Evolutionary conservation across 257 asterid species (phyloP), one percentile per base, ranked within the genome.

Genomic region (Ilex aquifolium): DNA sequence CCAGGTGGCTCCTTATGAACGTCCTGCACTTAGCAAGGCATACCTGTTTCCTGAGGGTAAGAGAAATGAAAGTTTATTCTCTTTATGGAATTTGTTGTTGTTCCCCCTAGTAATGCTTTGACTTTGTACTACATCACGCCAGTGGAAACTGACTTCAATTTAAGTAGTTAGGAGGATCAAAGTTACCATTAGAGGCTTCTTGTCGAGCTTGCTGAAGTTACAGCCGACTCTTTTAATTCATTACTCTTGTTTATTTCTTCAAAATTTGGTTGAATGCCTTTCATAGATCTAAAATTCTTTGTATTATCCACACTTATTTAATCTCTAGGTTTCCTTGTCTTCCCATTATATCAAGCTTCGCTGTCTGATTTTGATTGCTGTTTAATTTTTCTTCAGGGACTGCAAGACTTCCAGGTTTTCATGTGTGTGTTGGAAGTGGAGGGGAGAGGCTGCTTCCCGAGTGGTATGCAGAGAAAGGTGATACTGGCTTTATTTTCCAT

Each of bases 1-100:
- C 66, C 82, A 92, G 98, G 98, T 92, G 70, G 99, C 99, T 79
- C 97, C 99, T 44, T 92, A 89, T 79, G 98, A 92, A 81, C 97
- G 98, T 32, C 98, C 98, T 32, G 97, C 98, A 29, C 93, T 92
- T 58, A 89, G 99, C 79, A 92, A 92, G 76, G 96, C 83, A 55
- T 92, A 92, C 82, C 85, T 92, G 62, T 88, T 89, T 62, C 98
- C 98, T 32, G 87, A 92, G 76, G 98, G 98, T 87, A 74, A 82
- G 93, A 27, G 54, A 49, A 49, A 49, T 4, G 42, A 36, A 36
- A 36, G 42, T 36, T 4, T 4, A 36, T 36, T 36, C 7, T 4
- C 42, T 36, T 4, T 36, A 4, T 21, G 27, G 42, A 36, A 36
- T 36, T 36, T 1, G 42, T 36, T 4, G 8, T 36, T 36, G 42